These are phyloP conservation scores for Hypoxylon cercidicola DNA, from an alignment of 495 filamentous ascomycete species.

Conservation along the genomic window DNA sequence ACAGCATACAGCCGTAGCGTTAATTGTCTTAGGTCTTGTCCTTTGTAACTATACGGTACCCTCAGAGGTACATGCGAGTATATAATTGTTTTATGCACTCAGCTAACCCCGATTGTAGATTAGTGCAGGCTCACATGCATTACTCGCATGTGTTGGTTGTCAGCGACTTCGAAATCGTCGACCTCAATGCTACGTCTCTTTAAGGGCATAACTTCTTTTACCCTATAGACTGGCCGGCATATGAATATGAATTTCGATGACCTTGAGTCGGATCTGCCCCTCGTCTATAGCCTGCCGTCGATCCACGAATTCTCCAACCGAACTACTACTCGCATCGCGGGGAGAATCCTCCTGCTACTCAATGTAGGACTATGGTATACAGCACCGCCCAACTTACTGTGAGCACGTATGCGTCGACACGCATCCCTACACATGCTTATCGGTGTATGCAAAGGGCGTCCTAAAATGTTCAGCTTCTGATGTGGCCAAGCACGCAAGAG, in stretches of 20 bases:
- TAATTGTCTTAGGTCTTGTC: background rate
- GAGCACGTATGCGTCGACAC: conserved; percentile 10
- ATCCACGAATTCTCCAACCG: conserved; percentile 32
- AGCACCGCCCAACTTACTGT: conserved; percentile 11
- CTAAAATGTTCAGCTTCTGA: conserved; percentile 8
- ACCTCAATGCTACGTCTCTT: conserved; percentile 18
- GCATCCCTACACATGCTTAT: conserved; percentile 18
- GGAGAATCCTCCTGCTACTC: conserved; percentile 11
- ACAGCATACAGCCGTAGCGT: no score
- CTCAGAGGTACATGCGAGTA: conserved; percentile 1
- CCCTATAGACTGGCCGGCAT: conserved; percentile 13
- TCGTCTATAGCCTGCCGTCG: conserved; percentile 34
- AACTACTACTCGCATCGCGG: conserved; percentile 25
- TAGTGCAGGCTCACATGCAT: conserved; percentile 8
- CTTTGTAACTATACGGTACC: background rate
- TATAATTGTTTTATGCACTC: background rate
- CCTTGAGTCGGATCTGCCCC: conserved; percentile 40
- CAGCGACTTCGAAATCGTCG: background rate
- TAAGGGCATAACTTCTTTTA: conserved; percentile 24
- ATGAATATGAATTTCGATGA: conserved; percentile 13
- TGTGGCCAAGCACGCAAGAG: conserved; percentile 9
- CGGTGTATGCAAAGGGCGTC: background rate
- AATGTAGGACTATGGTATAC: conserved; percentile 13
- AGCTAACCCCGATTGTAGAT: conserved; percentile 7
- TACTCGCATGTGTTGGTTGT: conserved; percentile 32